Evolutionary conservation across 768 basidiomycete genomes (phyloP).

Genomic region (Wakefieldia striispora): DNA sequence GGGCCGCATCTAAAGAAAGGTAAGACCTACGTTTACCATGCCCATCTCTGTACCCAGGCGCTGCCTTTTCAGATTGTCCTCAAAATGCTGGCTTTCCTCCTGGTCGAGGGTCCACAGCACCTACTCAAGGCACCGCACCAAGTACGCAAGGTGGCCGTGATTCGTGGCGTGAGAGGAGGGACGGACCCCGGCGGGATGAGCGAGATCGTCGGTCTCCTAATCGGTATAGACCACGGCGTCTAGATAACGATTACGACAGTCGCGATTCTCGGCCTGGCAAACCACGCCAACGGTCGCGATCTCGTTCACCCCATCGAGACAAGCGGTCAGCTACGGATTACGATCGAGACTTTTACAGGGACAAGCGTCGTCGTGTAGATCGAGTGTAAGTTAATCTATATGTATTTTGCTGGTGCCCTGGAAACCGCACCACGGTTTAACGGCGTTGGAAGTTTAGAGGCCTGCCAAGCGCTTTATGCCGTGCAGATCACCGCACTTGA

Average conservation of each 20-base stretch:
- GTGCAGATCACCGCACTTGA: conserved; percentile 12
- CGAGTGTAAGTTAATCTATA: conserved; percentile 31
- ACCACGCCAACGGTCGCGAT: conserved; percentile 30
- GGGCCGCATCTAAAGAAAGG: conserved; percentile 94
- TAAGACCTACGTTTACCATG: conserved; percentile 24
- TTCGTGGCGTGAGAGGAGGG: conserved; percentile 38
- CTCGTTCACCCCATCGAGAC: conserved; percentile 33
- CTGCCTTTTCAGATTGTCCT: conserved; percentile 42
- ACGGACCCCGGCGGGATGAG: conserved; percentile 10
- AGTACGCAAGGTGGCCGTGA: conserved; percentile 33
- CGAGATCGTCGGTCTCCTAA: conserved; percentile 25
- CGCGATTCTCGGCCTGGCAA: conserved; percentile 18
- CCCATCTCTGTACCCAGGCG: conserved; percentile 5
- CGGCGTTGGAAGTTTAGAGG: background rate
- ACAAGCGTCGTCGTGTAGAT: conserved; percentile 59
- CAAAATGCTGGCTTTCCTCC: conserved; percentile 44
- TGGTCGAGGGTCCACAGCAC: conserved; percentile 21
- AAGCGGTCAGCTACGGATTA: conserved; percentile 26
- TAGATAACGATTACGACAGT: conserved; percentile 22
- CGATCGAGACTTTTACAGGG: conserved; percentile 37
- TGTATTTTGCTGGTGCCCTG: background rate
- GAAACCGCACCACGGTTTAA: too few relatives aligned
- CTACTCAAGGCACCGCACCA: conserved; percentile 35
- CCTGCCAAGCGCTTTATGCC: background rate
- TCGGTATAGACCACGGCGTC: conserved; percentile 23